phyloP scores from a whole-genome alignment of 345 rosid species.

The Limnanthes douglasii region DNA sequence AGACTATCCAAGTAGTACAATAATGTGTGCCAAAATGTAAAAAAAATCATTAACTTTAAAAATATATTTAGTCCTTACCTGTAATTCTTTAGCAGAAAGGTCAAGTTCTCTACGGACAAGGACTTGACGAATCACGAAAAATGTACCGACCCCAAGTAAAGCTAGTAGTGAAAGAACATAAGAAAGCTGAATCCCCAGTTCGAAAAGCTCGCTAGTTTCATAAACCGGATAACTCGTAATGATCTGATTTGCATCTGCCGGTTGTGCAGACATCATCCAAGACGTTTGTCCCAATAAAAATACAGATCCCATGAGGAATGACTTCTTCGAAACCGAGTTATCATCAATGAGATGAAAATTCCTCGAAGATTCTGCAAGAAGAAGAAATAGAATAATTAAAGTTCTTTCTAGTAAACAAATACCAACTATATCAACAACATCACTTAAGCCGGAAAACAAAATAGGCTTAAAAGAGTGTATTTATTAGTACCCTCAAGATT shows the following conservation, averaged over 20 bases:
- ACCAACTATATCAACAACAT: background rate
- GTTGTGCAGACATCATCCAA: slow-evolving; percentile 30
- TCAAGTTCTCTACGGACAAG: slow-evolving; percentile 94
- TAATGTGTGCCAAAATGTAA: background rate
- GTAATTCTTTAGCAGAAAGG: slow-evolving; percentile 92
- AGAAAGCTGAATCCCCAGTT: slow-evolving; percentile 83
- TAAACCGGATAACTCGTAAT: slow-evolving; percentile 30
- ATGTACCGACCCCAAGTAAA: slow-evolving; percentile 79
- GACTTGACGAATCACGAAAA: slow-evolving; percentile 89
- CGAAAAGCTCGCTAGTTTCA: slow-evolving; percentile 70
- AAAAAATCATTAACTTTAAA: slow-evolving; percentile 3
- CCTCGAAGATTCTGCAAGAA: slow-evolving; percentile 24
- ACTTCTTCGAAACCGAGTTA: slow-evolving; percentile 24
- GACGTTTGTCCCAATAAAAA: slow-evolving; percentile 34
- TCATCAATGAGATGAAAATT: slow-evolving; percentile 18
- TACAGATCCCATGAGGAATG: slow-evolving; percentile 17
- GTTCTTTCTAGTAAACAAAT: slow-evolving; percentile 1
- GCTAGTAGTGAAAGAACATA: slow-evolving; percentile 64
- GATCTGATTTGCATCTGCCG: slow-evolving; percentile 43
- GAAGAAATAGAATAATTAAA: background rate
- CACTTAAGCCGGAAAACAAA: slow-evolving; percentile 2
- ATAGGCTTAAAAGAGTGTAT: slow-evolving; percentile 5
- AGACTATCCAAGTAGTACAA: too few species aligned
- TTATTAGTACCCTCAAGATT: slow-evolving; percentile 35
- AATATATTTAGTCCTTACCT: slow-evolving; percentile 21